Percentiles rank a stretch among this genome's conserved stretches.
These are phyloP conservation scores for Pyrenula aspistea DNA, from an alignment of 495 filamentous ascomycete genomes.

Conservation along the genomic window DNA sequence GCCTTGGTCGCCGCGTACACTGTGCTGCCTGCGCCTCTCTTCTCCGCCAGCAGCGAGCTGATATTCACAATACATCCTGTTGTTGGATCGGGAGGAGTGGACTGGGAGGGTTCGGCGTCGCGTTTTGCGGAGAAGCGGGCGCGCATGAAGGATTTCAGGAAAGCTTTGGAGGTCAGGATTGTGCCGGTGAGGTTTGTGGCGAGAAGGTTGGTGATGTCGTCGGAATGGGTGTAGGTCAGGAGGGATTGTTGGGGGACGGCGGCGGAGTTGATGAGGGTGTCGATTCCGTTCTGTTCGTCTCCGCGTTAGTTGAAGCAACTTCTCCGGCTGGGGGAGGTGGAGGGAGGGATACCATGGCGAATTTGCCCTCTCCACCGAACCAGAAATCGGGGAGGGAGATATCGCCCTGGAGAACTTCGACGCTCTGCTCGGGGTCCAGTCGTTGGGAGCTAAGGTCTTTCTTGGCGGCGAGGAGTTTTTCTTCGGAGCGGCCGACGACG, in stretches of 20 bases:
- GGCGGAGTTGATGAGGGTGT: slow-evolving; percentile 68
- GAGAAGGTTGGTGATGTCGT: slow-evolving; percentile 36
- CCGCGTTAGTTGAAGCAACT: too few species aligned
- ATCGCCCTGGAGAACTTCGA: not conserved
- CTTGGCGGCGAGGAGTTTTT: slow-evolving; percentile 26
- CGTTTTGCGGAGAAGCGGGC: slow-evolving; percentile 16
- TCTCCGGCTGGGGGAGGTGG: not conserved
- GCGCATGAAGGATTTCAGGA: slow-evolving; percentile 34
- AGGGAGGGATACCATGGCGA: not conserved
- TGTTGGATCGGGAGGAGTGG: slow-evolving; percentile 7
- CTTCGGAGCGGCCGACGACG: slow-evolving; percentile 35
- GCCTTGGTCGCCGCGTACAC: slow-evolving; percentile 75
- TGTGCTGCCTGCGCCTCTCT: slow-evolving; percentile 50
- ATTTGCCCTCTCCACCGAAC: not conserved
- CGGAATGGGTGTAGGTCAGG: slow-evolving; percentile 30
- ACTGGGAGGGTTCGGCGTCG: not conserved
- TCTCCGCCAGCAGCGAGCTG: slow-evolving; percentile 55
- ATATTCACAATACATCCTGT: slow-evolving; percentile 68
- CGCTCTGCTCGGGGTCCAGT: not conserved
- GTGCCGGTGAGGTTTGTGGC: slow-evolving; percentile 61
- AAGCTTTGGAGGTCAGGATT: slow-evolving; percentile 47
- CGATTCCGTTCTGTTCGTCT: slow-evolving; percentile 24
- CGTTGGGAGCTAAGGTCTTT: not conserved
- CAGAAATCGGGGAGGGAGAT: not conserved
- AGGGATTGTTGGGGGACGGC: slow-evolving; percentile 51